A percentile compares a stretch with the other conserved stretches of the same genome.
These are phyloP conservation scores for Jamesozyma spencerorum DNA, from an alignment of 805 yeast genomes.

Conservation along the genomic window DNA sequence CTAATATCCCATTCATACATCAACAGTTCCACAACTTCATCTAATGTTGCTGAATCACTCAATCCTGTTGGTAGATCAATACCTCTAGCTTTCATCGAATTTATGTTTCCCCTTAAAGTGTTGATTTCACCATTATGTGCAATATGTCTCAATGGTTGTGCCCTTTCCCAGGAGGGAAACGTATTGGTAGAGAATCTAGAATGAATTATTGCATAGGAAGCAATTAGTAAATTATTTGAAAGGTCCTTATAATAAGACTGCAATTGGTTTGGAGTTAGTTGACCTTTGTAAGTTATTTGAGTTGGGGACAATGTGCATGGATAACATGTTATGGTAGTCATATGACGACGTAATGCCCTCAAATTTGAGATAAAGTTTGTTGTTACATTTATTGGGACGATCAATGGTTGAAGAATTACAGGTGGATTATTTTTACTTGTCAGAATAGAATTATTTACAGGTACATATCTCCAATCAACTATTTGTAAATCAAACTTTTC, in stretches of 20 bases:
- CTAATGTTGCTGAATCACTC: conserved; percentile 88
- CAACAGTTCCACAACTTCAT: conserved; percentile 85
- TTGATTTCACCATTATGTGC: conserved; percentile 99
- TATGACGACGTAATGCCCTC: conserved; percentile 9
- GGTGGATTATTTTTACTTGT: conserved; percentile 81
- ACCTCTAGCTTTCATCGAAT: conserved; percentile 92
- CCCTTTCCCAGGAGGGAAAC: conserved; percentile 99
- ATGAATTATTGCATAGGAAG: conserved; percentile 92
- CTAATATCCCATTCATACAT: too few relatives aligned
- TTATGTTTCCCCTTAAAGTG: conserved; percentile 93
- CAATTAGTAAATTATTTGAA: too few relatives aligned
- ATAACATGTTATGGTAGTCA: conserved; percentile 44
- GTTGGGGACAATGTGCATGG: conserved; percentile 71
- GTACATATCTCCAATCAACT: conserved; percentile 91
- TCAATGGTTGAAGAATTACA: conserved; percentile 78
- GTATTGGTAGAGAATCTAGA: conserved; percentile 97
- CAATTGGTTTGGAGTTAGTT: conserved; percentile 92
- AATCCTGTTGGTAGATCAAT: too few relatives aligned
- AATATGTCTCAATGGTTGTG: conserved; percentile 94
- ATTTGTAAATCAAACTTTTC: conserved; percentile 65
- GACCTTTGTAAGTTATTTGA: conserved; percentile 82
- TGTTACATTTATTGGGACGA: conserved; percentile 39
- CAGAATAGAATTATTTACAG: conserved; percentile 85
- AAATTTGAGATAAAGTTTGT: conserved; percentile 12
- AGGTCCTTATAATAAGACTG: conserved; percentile 91